Conservation (phyloP, 129 eudicot species). For the Saussurea involucrata region DNA sequence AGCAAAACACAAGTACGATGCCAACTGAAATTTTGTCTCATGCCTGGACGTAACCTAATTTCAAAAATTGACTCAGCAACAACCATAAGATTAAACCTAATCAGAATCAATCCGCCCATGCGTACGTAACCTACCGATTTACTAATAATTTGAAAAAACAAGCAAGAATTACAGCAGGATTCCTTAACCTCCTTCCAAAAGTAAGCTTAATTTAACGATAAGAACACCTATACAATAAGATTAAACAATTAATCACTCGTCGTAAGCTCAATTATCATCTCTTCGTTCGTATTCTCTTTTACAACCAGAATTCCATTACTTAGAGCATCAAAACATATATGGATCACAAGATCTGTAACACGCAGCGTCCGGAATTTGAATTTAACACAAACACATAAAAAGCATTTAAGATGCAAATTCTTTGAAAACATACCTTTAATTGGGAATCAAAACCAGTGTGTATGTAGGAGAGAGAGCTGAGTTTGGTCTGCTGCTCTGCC, state of each 20-base stretch:
- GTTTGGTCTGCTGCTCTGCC: neutral
- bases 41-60: neutral
- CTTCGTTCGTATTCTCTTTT: neutral
- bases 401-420: neutral
- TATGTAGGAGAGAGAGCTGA: neutral
- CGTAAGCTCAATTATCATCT: neutral
- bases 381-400: neutral
- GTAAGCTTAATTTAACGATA: neutral
- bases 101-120: neutral
- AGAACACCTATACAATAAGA: conserved; percentile 5
- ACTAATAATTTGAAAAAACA: neutral
- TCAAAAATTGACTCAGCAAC: neutral
- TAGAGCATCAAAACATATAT: neutral
- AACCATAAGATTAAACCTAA: neutral
- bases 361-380: neutral
- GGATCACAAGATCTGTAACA: neutral
- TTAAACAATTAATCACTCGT: neutral
- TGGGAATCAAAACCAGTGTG: neutral
- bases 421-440: neutral
- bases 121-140: neutral
- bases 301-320: neutral
- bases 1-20: neutral
- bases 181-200: neutral
- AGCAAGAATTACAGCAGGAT: neutral
- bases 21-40: neutral